Percentiles rank a stretch among this genome's conserved stretches.
Evolutionary conservation across 495 filamentous ascomycete genomes (phyloP).

Genomic region (Penicillium lividum): DNA sequence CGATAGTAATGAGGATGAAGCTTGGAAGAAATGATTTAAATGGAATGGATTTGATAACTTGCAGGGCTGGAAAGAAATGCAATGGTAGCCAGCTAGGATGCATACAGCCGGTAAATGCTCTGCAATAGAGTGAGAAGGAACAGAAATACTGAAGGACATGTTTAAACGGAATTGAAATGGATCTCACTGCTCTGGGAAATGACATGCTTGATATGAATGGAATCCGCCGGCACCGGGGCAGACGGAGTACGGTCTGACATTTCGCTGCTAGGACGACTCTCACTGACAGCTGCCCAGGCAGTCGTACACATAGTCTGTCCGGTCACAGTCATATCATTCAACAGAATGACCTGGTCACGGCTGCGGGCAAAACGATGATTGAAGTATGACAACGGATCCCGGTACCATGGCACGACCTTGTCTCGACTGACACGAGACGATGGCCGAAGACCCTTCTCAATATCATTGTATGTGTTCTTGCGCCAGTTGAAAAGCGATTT

Average conservation of each 20-base stretch:
- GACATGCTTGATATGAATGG: slow-evolving; percentile 42
- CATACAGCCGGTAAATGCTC: background rate
- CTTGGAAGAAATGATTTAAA: background rate
- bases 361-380: slow-evolving; percentile 6
- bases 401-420: slow-evolving; percentile 16
- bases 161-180: slow-evolving; percentile 4
- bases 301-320: slow-evolving; percentile 36
- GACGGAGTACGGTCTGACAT: slow-evolving; percentile 9
- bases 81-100: background rate
- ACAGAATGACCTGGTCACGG: slow-evolving; percentile 16
- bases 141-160: background rate
- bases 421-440: background rate
- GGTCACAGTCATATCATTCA: slow-evolving; percentile 23
- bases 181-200: slow-evolving; percentile 43
- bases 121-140: background rate
- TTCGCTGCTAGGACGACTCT: slow-evolving; percentile 28
- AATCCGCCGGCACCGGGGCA: slow-evolving; percentile 16
- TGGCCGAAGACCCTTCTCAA: slow-evolving; percentile 28
- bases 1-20: background rate
- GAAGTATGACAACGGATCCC: slow-evolving; percentile 16
- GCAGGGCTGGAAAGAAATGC: background rate
- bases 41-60: background rate
- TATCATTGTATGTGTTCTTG: slow-evolving; percentile 17
- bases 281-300: slow-evolving; percentile 39
- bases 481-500: slow-evolving; percentile 30